Base-by-base conservation (phyloP, 2,329 filamentous ascomycete genomes). In the Alternaria panax region DNA sequence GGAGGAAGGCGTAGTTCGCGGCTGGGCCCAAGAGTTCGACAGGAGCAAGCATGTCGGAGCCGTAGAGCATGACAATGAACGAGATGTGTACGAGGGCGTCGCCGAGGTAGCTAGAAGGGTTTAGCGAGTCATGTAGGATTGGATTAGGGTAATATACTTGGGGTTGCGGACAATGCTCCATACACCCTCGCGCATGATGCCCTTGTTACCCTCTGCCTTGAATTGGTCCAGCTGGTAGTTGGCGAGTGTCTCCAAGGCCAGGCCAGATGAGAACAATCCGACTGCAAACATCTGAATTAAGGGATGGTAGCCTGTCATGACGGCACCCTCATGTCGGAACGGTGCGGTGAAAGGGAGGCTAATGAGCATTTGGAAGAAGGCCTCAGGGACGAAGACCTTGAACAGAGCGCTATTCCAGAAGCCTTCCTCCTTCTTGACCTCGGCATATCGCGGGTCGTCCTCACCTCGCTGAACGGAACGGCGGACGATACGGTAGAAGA, bases 101-200 rank as follows among this genome's bases (percentile, higher is more conserved):
- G 2, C 86, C 86, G n/a, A 88, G 82, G 68, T 88, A 88, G 76
- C 85, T 87, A 51, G 3, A n/a, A 4, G 14, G 6, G 27, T 30
- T 63, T 32, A 51, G 22, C 12, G 52, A 56, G 57, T 52, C 38
- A 40, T 11, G 25, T 12, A 20, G 5, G n/a, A n/a, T 7, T 25
- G 20, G 20, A 25, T 4, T 9, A n/a, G 36, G 40, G 18, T 2
- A n/a, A 38, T 83, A 73, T 78, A 87, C 85, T 88, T 88, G 0
- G 86, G 86, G 75, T 88, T 86, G 48, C 87, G 78, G 25, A 88
- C 85, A 30, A 88, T 81, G 65, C 84, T 86, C 85, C 85, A 88
- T 28, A 88, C 86, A 12, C 86, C 86, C n/a, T 85, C 80, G 14
- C 82, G 81, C 61, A 84, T 80, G 28, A 87, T 76, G 36, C 77